Conservation (phyloP, 192 early-diverging fungal genomes). For the Umbelopsis sp. region DNA sequence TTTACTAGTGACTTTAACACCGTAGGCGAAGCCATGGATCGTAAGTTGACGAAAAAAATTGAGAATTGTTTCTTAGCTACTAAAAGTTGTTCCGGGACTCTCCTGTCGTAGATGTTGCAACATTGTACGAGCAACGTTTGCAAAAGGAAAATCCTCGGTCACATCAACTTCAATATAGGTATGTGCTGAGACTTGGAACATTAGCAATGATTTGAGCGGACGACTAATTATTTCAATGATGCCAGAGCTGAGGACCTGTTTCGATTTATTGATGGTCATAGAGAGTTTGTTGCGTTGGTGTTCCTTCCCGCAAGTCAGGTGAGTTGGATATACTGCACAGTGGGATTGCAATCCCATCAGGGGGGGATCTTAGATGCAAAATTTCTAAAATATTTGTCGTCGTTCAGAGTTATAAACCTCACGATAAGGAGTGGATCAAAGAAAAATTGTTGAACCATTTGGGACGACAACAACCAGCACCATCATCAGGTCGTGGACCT, state of each 20-base stretch:
- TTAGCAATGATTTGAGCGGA: not conserved
- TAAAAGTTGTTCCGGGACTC: not conserved
- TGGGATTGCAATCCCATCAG: not conserved
- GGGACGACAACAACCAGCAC: constrained; percentile 21
- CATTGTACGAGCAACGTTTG: constrained; percentile 27
- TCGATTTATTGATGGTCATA: constrained; percentile 33
- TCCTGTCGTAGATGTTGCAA: constrained; percentile 22
- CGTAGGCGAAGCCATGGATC: constrained; percentile 24
- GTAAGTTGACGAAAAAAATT: constrained; percentile 12
- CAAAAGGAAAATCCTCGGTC: constrained; percentile 27
- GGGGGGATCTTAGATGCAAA: not conserved
- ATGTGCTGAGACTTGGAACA: not conserved
- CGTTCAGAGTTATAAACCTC: constrained; percentile 29
- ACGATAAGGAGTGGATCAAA: constrained; percentile 36
- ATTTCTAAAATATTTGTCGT: not conserved
- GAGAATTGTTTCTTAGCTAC: not conserved
- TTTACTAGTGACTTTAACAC: constrained; percentile 24
- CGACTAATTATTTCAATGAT: not conserved
- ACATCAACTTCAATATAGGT: constrained; percentile 33
- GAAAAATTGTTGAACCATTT: constrained; percentile 28
- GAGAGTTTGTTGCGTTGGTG: constrained; percentile 35
- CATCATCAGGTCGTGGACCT: not conserved
- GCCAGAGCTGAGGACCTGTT: constrained; percentile 33
- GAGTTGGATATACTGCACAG: not conserved
- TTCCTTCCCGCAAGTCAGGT: constrained; percentile 24